Base-by-base conservation (phyloP, 2,329 filamentous ascomycete genomes). In the Hymenotorrendiella dingleyae region DNA sequence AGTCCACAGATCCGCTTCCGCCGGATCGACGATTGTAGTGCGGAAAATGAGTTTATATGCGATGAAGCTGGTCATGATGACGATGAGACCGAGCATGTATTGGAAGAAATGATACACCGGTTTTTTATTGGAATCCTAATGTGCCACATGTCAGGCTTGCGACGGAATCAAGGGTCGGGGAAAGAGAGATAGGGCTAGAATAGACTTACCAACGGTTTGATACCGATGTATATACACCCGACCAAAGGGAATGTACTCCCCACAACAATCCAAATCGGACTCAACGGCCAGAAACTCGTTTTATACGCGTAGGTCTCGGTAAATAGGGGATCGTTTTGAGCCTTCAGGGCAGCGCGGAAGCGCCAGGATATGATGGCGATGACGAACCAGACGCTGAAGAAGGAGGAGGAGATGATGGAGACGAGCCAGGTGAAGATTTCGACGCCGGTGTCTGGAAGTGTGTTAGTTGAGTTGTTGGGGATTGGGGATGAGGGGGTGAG, bases 321-420 rank as follows among this genome's bases (percentile, higher is more conserved):
- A 30, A 45, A 45, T 1, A 48, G 46, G 2, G 34, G 38, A 17
- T 48, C 46, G 14, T 48, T 48, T 50, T 82, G 79, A 5, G 64
- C 61, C 33, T 66, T 65, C 44, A 82, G 63, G 5, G 67, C 79
- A 7, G 67, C 62, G 26, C 79, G 75, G 65, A 82, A 83, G 27
- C 79, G 76, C 20, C 82, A 63, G 1, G 76, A 81, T 1, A 78
- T 72, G 48, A 82, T 67, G 7, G 77, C 73, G 46, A 82, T 82
- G 45, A 74, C 70, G 53, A 76, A 73, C 78, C 79, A 82, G 12
- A 45, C 40, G 4, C 49, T 33, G 36, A 51, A 46, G 21, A 38
- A 45, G 4, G 40, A 43, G 2, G 42, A 40, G 9, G 34, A 38
- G 11, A 44, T 41, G 8, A 51, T 46, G 2, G 46, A 36, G 12